phyloP scores from a whole-genome alignment of 345 rosid genomes.

The Ceriops decandra region DNA sequence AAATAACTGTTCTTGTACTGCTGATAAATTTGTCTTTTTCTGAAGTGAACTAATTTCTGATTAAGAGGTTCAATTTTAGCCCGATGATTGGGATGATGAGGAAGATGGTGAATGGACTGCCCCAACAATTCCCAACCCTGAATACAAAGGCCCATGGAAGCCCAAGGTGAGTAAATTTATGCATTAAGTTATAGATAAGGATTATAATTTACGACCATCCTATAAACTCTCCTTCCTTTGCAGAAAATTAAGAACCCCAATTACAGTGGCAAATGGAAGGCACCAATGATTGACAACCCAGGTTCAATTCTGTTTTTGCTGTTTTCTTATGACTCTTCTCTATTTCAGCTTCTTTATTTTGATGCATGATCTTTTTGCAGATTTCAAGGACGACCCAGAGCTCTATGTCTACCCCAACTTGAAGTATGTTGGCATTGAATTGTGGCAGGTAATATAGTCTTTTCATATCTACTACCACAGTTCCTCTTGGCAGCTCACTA shows the following conservation, averaged over 20 bases:
- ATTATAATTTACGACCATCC: neutral
- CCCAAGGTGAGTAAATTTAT: slow-evolving; percentile 56
- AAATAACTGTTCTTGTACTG: neutral
- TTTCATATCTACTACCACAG: neutral
- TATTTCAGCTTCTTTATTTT: slow-evolving; percentile 2
- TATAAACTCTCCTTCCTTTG: slow-evolving; percentile 11
- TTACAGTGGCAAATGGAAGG: slow-evolving; percentile 96
- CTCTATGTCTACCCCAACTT: slow-evolving; percentile 79
- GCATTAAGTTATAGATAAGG: slow-evolving; percentile 2
- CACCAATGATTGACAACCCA: slow-evolving; percentile 97
- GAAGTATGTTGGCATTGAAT: slow-evolving; percentile 91
- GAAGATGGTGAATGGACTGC: slow-evolving; percentile 99
- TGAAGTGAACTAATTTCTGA: slow-evolving; percentile 3
- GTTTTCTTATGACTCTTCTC: neutral
- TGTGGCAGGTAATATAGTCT: slow-evolving; percentile 80
- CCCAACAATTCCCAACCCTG: slow-evolving; percentile 97
- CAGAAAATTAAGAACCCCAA: slow-evolving; percentile 98
- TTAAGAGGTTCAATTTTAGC: slow-evolving; percentile 39
- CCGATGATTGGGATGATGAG: slow-evolving; percentile 99
- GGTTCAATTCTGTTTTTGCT: slow-evolving; percentile 38
- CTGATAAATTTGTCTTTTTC: neutral
- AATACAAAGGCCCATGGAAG: slow-evolving; percentile 92
- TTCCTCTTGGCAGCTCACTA: neutral
- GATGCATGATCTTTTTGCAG: slow-evolving; percentile 33
- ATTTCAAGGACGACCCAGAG: slow-evolving; percentile 93